Conservation (phyloP, 306 rosid genomes). For the Citrullus amarus region DNA sequence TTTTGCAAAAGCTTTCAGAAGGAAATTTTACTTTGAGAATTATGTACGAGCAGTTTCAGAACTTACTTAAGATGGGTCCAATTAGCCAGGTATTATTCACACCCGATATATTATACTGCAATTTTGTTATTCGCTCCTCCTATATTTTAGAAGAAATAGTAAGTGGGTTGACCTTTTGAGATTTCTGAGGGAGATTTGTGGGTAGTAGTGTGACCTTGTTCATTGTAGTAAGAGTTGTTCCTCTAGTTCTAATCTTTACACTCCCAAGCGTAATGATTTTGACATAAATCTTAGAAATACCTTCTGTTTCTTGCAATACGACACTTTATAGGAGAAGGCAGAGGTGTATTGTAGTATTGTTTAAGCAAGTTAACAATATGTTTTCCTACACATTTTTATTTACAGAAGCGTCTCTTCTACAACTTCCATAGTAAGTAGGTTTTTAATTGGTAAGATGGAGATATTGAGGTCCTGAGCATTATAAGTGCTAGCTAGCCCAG, state of each 20-base stretch:
- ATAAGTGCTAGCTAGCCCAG: background rate
- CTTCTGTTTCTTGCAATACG: background rate
- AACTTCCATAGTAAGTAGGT: background rate
- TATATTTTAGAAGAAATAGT: background rate
- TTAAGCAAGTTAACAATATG: background rate
- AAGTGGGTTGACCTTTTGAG: background rate
- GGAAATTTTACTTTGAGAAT: slow-evolving; percentile 77
- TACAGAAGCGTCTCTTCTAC: background rate
- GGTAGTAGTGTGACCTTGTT: background rate
- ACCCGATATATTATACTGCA: background rate
- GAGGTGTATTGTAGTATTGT: background rate
- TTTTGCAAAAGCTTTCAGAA: slow-evolving; percentile 70
- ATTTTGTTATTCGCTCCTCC: background rate
- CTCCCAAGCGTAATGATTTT: background rate
- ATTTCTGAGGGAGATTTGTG: background rate
- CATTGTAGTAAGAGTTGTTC: background rate
- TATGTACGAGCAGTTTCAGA: slow-evolving; percentile 82
- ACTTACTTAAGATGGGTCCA: slow-evolving; percentile 73
- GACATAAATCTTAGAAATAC: background rate
- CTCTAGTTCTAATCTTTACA: background rate
- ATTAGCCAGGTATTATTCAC: slow-evolving; percentile 40
- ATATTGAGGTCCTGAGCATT: background rate
- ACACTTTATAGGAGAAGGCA: background rate
- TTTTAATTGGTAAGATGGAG: background rate
- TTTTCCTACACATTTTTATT: background rate